phyloP scores from a whole-genome alignment of 1,284 basidiomycete species.

The Trametes polyzona region DNA sequence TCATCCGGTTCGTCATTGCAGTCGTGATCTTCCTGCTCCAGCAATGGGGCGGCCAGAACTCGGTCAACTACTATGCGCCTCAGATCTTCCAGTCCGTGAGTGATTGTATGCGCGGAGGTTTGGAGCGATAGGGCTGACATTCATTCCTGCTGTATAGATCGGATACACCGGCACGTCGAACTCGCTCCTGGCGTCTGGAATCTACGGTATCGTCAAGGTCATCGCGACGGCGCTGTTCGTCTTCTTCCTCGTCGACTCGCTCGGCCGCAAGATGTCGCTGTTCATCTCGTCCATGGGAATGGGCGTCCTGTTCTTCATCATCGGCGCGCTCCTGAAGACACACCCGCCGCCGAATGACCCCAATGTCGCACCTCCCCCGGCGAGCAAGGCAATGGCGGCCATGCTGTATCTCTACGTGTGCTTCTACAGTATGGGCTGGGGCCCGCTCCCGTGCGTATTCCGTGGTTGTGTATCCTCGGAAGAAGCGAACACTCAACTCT shows the following conservation, averaged over 20 bases:
- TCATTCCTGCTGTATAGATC: slow-evolving; percentile 44
- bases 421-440: slow-evolving; percentile 70
- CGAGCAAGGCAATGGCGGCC: slow-evolving; percentile 72
- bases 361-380: slow-evolving; percentile 44
- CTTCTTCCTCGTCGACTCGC: slow-evolving; percentile 56
- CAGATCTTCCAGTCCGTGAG: slow-evolving; percentile 69
- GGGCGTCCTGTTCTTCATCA: slow-evolving; percentile 63
- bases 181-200: slow-evolving; percentile 77
- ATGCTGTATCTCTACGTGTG: slow-evolving; percentile 78
- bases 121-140: slow-evolving; percentile 9
- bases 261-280: slow-evolving; percentile 61
- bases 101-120: background rate
- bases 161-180: slow-evolving; percentile 64
- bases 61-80: slow-evolving; percentile 79
- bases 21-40: slow-evolving; percentile 65
- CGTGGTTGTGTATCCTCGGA: background rate
- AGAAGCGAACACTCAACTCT: background rate
- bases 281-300: slow-evolving; percentile 69
- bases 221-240: slow-evolving; percentile 72
- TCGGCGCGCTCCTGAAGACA: slow-evolving; percentile 78
- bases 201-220: slow-evolving; percentile 82
- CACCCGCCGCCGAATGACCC: slow-evolving; percentile 53
- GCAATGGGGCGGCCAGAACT: slow-evolving; percentile 67
- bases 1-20: slow-evolving; percentile 69
- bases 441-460: slow-evolving; percentile 31